Evolutionary conservation across 2,329 filamentous ascomycete species (phyloP).

Genomic region (Pseudogymnoascus sp.): DNA sequence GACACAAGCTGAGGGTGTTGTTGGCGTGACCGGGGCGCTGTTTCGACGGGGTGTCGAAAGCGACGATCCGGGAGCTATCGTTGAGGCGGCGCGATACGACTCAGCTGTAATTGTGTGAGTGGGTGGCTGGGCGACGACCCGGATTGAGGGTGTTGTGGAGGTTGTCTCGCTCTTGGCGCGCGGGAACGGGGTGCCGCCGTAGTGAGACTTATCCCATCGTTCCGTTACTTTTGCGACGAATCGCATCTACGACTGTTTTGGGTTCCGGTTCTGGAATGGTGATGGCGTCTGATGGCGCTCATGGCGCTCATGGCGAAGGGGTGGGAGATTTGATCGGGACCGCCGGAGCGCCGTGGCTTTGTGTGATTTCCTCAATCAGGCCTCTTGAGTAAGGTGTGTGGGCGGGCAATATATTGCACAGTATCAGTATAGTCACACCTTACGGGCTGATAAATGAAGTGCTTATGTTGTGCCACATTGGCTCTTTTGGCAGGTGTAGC

Average conservation of each 20-base stretch:
- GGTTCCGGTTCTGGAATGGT: background rate
- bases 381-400: background rate
- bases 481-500: background rate
- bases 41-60: background rate
- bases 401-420: background rate
- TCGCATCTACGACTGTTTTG: background rate
- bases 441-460: background rate
- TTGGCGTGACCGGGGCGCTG: background rate
- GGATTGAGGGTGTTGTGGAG: background rate
- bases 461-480: background rate
- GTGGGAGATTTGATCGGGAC: background rate
- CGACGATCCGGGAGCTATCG: background rate
- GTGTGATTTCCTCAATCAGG: background rate
- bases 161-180: background rate
- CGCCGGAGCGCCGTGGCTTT: background rate
- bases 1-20: background rate
- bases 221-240: background rate
- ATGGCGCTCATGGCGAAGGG: background rate
- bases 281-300: background rate
- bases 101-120: background rate
- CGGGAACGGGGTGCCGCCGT: background rate
- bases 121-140: background rate
- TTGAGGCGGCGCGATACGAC: background rate
- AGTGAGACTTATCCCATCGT: background rate
- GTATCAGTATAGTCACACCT: background rate